Conservation (phyloP, 192 early-diverging fungal species). For the Coemansia javaensis region DNA sequence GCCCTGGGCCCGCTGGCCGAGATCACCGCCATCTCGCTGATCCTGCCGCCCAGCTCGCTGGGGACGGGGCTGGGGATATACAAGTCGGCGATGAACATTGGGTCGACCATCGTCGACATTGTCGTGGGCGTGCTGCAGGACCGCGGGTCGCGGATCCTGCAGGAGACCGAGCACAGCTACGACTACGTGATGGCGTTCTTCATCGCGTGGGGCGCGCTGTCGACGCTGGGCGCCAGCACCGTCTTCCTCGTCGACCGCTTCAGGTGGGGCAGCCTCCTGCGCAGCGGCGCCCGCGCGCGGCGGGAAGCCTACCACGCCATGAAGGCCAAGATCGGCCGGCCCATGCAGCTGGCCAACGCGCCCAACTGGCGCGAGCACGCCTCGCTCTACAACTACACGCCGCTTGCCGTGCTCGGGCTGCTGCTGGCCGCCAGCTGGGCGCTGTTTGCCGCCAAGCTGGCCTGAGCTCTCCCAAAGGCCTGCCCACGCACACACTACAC, state of each 20-base stretch:
- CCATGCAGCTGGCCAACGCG: conserved; percentile 23
- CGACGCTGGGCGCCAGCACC: conserved; percentile 24
- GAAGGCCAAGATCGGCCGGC: conserved; percentile 36
- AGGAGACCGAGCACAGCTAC: conserved; percentile 43
- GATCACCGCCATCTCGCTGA: conserved; percentile 58
- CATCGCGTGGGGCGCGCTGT: conserved; percentile 41
- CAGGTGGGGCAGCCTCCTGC: conserved; percentile 34
- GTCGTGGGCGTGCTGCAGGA: conserved; percentile 60
- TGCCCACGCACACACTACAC: no score
- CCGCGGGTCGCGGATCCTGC: conserved; percentile 21
- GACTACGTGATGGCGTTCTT: conserved; percentile 51
- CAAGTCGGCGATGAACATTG: conserved; percentile 61
- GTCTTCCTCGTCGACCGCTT: conserved; percentile 38
- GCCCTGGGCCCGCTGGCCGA: conserved; percentile 58
- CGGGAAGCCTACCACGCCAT: conserved; percentile 24
- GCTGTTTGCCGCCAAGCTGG: conserved; percentile 46
- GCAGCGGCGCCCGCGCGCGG: conserved; percentile 15
- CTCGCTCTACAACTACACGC: conserved; percentile 36
- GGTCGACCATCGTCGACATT: conserved; percentile 57
- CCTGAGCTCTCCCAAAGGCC: conserved; percentile 7
- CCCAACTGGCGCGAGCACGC: conserved; percentile 41
- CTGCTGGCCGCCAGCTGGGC: conserved; percentile 41
- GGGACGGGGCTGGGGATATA: conserved; percentile 61
- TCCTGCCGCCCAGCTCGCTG: conserved; percentile 54
- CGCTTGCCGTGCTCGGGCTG: conserved; percentile 18